Percentiles rank a stretch among this genome's conserved stretches.
Evolutionary conservation across 2,329 filamentous ascomycete species (phyloP).

Genomic region (Microthyrium microscopicum): DNA sequence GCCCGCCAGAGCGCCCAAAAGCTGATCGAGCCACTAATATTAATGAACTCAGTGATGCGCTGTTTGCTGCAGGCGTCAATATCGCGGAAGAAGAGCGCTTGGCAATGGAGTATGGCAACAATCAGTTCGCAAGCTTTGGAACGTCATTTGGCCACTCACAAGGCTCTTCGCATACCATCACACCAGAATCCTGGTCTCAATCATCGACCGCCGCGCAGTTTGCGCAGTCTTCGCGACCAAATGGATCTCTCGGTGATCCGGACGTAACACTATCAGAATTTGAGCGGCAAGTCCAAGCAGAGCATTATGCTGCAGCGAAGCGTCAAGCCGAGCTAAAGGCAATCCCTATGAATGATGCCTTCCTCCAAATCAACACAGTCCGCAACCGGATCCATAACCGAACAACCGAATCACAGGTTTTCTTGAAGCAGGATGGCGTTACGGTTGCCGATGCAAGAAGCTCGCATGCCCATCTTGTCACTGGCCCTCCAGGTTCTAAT

Average conservation of each 20-base stretch:
- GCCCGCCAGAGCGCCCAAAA: constrained; percentile 27
- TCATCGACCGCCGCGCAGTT: constrained; percentile 8
- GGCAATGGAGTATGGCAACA: constrained; percentile 45
- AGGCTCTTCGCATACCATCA: not conserved
- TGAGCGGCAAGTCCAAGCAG: constrained; percentile 46
- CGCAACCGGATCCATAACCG: constrained; percentile 40
- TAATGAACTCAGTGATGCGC: constrained; percentile 69
- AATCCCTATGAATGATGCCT: constrained; percentile 57
- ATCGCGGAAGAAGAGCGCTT: constrained; percentile 74
- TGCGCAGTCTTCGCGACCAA: constrained; percentile 7
- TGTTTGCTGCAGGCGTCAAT: constrained; percentile 75
- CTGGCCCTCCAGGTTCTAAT: constrained; percentile 35
- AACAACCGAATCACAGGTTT: constrained; percentile 40
- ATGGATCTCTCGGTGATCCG: constrained; percentile 30
- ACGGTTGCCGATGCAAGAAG: constrained; percentile 25
- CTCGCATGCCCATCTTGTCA: constrained; percentile 12
- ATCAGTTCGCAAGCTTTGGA: constrained; percentile 15
- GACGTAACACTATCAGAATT: constrained; percentile 47
- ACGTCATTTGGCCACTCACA: constrained; percentile 26
- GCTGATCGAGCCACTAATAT: constrained; percentile 41
- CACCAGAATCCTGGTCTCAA: constrained; percentile 9
- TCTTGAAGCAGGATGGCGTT: constrained; percentile 42
- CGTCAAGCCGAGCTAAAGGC: constrained; percentile 42
- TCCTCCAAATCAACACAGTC: constrained; percentile 46
- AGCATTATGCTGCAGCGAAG: constrained; percentile 49